These are phyloP conservation scores for Pestalotiopsis sp. DNA, from an alignment of 2,329 filamentous ascomycete species.

Conservation along the genomic window DNA sequence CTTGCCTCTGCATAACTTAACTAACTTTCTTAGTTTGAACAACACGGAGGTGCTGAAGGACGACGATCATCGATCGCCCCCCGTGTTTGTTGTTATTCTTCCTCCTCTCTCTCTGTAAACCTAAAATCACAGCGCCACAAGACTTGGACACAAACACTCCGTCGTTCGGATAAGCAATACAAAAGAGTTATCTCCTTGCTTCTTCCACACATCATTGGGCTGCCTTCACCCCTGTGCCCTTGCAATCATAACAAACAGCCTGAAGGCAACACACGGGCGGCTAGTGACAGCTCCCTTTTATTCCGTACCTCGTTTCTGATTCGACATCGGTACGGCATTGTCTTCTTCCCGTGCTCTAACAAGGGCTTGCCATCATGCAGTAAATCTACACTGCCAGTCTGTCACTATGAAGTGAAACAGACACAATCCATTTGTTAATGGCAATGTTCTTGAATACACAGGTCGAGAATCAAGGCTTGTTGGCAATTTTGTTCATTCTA, in stretches of 20 bases:
- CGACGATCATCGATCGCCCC: not conserved
- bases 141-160: not conserved
- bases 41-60: not conserved
- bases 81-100: not conserved
- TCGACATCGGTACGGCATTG: not conserved
- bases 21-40: not conserved
- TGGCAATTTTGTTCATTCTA: too few relatives aligned
- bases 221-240: not conserved
- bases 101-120: not conserved
- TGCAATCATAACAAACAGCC: not conserved
- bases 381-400: not conserved
- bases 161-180: not conserved
- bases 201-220: not conserved
- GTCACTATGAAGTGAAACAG: too few relatives aligned
- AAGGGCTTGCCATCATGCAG: not conserved
- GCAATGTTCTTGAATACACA: too few relatives aligned
- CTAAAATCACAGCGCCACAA: not conserved
- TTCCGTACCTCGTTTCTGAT: not conserved
- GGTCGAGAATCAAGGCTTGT: too few relatives aligned
- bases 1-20: not conserved
- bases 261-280: not conserved
- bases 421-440: too few relatives aligned
- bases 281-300: not conserved
- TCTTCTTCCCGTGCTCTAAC: not conserved
- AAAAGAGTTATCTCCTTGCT: not conserved